Conservation (phyloP, 192 early-diverging fungal genomes). For the Umbelopsis ramanniana region DNA sequence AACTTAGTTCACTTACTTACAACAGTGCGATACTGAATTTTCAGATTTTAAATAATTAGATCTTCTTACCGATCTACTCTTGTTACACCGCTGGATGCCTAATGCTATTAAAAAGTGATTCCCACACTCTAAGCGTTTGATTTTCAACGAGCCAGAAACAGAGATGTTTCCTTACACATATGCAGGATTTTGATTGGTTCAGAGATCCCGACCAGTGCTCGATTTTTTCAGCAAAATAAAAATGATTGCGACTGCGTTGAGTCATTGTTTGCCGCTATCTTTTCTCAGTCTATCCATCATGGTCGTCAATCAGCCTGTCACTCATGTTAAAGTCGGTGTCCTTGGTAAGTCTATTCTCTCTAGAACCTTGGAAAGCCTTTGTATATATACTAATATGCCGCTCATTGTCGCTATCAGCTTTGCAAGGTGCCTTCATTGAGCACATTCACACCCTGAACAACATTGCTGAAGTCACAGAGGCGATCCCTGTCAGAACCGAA, state of each 20-base stretch:
- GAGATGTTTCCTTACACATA: too few relatives aligned
- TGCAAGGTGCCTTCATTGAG: conserved; percentile 96
- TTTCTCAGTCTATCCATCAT: conserved; percentile 9
- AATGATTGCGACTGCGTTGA: neutral
- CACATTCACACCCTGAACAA: conserved; percentile 83
- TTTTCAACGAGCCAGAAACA: neutral
- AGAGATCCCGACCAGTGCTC: neutral
- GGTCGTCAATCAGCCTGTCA: conserved; percentile 15
- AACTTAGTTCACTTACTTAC: too few relatives aligned
- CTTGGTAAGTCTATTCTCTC: conserved; percentile 13
- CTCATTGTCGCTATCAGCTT: conserved; percentile 49
- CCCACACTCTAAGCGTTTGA: neutral
- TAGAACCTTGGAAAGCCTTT: neutral
- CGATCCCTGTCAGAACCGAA: conserved; percentile 68
- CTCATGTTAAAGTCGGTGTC: conserved; percentile 26
- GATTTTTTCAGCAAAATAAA: neutral
- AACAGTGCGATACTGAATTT: too few relatives aligned
- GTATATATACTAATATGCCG: neutral
- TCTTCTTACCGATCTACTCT: too few relatives aligned
- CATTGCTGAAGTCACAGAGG: conserved; percentile 61
- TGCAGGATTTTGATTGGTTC: conserved; percentile 11
- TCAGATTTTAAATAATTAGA: too few relatives aligned
- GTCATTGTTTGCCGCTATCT: conserved; percentile 13
- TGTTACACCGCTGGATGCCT: too few relatives aligned
- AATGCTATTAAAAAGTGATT: neutral